These are phyloP conservation scores for Exophiala dermatitidis DNA, from an alignment of 2,329 filamentous ascomycete genomes.

Conservation along the genomic window DNA sequence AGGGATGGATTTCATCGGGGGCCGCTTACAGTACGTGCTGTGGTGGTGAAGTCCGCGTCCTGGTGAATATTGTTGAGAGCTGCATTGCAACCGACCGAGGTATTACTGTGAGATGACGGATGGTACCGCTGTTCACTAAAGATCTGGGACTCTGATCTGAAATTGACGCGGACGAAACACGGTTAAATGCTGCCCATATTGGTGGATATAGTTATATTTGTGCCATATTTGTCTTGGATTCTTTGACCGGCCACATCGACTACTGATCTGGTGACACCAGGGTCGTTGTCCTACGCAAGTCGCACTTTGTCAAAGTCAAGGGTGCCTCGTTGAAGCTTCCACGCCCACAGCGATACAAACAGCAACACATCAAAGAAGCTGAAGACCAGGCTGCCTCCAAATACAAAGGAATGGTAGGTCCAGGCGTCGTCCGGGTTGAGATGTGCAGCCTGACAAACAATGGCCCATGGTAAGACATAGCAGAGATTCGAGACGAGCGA, in stretches of 20 bases:
- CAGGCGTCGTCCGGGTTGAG: slow-evolving; percentile 52
- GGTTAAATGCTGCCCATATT: neutral
- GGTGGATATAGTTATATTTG: neutral
- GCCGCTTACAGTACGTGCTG: neutral
- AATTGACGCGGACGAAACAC: neutral
- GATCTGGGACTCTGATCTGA: too few relatives aligned
- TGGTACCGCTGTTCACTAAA: too few relatives aligned
- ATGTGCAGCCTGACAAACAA: slow-evolving; percentile 46
- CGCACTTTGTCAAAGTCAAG: slow-evolving; percentile 9
- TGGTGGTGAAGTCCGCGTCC: neutral
- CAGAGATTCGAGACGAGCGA: slow-evolving; percentile 59
- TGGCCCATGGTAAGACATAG: slow-evolving; percentile 65
- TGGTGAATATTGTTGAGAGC: too few relatives aligned
- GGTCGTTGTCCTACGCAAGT: neutral
- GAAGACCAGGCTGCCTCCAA: slow-evolving; percentile 62
- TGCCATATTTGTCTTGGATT: neutral
- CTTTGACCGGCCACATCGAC: neutral
- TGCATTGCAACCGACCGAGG: too few relatives aligned
- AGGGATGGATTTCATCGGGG: neutral
- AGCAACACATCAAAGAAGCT: slow-evolving; percentile 53
- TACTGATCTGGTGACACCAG: neutral
- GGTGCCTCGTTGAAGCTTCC: slow-evolving; percentile 42
- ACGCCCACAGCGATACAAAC: slow-evolving; percentile 48
- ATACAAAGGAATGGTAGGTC: slow-evolving; percentile 60
- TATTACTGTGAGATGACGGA: too few relatives aligned